Evolutionary conservation across 2,329 filamentous ascomycete genomes (phyloP), one percentile per base, ranked within the genome.

Genomic region (Fusarium marasasianum): DNA sequence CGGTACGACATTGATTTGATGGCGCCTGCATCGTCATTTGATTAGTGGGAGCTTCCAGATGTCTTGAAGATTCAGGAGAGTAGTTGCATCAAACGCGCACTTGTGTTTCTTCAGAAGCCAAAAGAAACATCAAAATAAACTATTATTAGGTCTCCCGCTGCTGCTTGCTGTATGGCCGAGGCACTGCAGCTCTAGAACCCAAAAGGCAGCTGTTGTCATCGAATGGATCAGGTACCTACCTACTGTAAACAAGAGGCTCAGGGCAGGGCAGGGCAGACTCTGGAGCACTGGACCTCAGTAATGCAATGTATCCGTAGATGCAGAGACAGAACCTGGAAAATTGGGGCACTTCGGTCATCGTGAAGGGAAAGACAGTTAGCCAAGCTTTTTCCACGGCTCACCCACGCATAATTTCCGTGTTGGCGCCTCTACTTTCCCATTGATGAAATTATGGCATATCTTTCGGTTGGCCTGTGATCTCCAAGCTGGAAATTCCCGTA

Each of bases 1-100:
- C 72, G 29, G 63, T 72, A 53, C 71, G 43, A 66, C 55, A 24
- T 61, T 54, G 71, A 51, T 63, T 66, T 53, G 56, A 69, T 44
- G 66, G 65, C 66, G 38, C 56, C 48, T 66, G 66, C 66, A 58
- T 63, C 58, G 41, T 54, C 60, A 66, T 71, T 63, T 70, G 50
- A 35, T 54, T 68, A 69, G 66, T 33, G 55, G 58, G 37, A 63
- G 37, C 48, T 54, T 48, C 45, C 26, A 48, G 20, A 5, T 62
- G 47, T 24, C 18, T 37, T 47, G 63, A 59, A 47, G 51, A 62
- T 22, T 45, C 22, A 45, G 43, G 57, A 60, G 26, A 33, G 18
- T 26, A 47, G 18, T 29, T 22, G 41, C 22, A 26, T 31, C 41
- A 40, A 22, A 15, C 17, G 5, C 15, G 24, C 24, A 55, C 15